Evolutionary conservation across 2,329 filamentous ascomycete genomes (phyloP).

Genomic region (Blastomyces emzantsi): DNA sequence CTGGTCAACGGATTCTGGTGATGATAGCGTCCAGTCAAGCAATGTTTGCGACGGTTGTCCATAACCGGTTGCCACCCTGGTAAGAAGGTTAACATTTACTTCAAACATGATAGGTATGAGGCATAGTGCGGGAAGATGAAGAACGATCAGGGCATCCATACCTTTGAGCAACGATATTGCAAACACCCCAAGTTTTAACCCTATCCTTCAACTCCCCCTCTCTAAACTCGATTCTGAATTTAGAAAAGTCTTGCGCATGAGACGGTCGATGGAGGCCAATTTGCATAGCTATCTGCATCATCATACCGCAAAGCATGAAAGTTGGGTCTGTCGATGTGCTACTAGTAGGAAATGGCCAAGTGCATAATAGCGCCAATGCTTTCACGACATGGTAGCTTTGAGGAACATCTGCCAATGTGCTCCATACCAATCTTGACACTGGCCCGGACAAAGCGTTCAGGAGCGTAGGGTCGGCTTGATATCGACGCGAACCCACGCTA

Average conservation of each 20-base stretch:
- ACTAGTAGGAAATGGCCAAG: slow-evolving; percentile 56
- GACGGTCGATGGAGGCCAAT: slow-evolving; percentile 56
- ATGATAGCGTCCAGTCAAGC: slow-evolving; percentile 50
- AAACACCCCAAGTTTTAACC: slow-evolving; percentile 57
- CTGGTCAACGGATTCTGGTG: slow-evolving; percentile 35
- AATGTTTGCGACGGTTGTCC: slow-evolving; percentile 55
- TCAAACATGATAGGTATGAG: neutral
- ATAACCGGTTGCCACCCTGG: slow-evolving; percentile 57
- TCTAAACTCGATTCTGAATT: slow-evolving; percentile 45
- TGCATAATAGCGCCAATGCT: slow-evolving; percentile 53
- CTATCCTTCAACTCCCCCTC: slow-evolving; percentile 57
- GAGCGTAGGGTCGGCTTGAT: slow-evolving; percentile 45
- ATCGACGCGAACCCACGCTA: slow-evolving; percentile 53
- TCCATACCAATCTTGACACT: slow-evolving; percentile 52
- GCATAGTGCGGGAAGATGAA: neutral
- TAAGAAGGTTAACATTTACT: slow-evolving; percentile 11
- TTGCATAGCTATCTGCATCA: slow-evolving; percentile 61
- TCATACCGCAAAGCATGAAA: slow-evolving; percentile 56
- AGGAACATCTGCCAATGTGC: slow-evolving; percentile 51
- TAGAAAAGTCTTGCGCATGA: slow-evolving; percentile 50
- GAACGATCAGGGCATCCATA: slow-evolving; percentile 25
- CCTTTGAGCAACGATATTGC: slow-evolving; percentile 60
- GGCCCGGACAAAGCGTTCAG: slow-evolving; percentile 46
- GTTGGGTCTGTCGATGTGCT: slow-evolving; percentile 56
- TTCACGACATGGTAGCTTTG: slow-evolving; percentile 58